Percentiles rank a stretch among this genome's conserved stretches.
phyloP scores from a whole-genome alignment of 129 eudicot species.

The Arctium minus region DNA sequence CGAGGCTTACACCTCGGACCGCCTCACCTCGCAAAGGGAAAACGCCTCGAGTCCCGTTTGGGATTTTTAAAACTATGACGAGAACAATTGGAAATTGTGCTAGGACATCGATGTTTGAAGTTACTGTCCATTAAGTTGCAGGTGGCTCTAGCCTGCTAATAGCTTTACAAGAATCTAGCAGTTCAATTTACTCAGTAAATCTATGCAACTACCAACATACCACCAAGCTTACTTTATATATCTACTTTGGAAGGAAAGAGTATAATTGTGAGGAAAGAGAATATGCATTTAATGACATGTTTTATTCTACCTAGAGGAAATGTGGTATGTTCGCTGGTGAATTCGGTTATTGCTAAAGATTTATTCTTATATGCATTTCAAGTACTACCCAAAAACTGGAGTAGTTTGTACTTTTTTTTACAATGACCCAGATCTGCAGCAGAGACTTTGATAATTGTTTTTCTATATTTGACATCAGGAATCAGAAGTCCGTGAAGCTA shows the following conservation, averaged over 20 bases:
- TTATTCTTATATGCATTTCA: neutral
- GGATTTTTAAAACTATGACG: too few relatives aligned
- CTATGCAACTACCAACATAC: neutral
- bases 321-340: neutral
- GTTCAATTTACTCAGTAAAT: neutral
- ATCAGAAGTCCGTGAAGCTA: slow-evolving; percentile 90
- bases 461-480: slow-evolving; percentile 50
- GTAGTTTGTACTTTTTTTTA: neutral
- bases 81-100: neutral
- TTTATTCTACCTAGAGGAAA: neutral
- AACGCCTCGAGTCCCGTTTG: too few relatives aligned
- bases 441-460: slow-evolving; percentile 2
- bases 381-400: neutral
- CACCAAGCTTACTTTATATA: neutral
- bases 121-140: neutral
- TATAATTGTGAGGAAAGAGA: neutral
- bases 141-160: neutral
- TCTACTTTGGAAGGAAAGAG: neutral
- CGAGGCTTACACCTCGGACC: too few relatives aligned
- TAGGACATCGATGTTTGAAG: neutral
- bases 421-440: neutral
- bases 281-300: neutral
- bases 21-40: too few relatives aligned
- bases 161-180: neutral
- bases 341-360: neutral